These are phyloP conservation scores for Gynostemma pentaphyllum DNA, from an alignment of 306 rosid species.

Conservation along the genomic window DNA sequence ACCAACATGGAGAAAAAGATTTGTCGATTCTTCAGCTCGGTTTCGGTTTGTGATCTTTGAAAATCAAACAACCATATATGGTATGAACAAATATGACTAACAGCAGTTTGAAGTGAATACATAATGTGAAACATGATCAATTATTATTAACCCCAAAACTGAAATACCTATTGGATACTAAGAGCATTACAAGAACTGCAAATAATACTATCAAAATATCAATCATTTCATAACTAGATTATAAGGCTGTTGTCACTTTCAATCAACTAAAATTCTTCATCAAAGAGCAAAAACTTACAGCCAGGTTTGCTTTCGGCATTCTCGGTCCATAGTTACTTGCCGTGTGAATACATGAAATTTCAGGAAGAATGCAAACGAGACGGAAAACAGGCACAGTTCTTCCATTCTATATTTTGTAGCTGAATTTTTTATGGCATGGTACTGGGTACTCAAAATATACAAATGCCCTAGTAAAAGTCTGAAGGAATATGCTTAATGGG, in stretches of 20 bases:
- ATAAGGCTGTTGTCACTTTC: background rate
- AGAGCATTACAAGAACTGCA: background rate
- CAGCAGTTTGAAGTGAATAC: background rate
- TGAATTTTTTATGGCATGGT: too few species aligned
- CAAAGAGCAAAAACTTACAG: background rate
- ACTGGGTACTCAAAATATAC: too few species aligned
- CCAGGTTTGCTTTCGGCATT: too few species aligned
- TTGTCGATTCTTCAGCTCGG: background rate
- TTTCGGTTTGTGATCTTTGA: background rate
- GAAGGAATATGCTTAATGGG: too few species aligned
- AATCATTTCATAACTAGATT: background rate
- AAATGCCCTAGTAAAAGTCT: too few species aligned
- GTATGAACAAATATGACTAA: background rate
- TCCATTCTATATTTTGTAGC: too few species aligned
- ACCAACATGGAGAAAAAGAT: background rate
- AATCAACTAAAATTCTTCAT: background rate
- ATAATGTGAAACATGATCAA: background rate
- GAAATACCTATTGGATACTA: background rate
- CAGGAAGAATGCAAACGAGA: too few species aligned
- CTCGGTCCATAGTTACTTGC: too few species aligned
- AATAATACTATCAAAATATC: too few species aligned
- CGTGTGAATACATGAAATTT: too few species aligned
- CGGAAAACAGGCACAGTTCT: too few species aligned
- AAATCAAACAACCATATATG: background rate
- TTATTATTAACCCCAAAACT: background rate